Base-by-base conservation (phyloP, 208 protist genomes). In the Herpetomonas samuelpessoai region DNA sequence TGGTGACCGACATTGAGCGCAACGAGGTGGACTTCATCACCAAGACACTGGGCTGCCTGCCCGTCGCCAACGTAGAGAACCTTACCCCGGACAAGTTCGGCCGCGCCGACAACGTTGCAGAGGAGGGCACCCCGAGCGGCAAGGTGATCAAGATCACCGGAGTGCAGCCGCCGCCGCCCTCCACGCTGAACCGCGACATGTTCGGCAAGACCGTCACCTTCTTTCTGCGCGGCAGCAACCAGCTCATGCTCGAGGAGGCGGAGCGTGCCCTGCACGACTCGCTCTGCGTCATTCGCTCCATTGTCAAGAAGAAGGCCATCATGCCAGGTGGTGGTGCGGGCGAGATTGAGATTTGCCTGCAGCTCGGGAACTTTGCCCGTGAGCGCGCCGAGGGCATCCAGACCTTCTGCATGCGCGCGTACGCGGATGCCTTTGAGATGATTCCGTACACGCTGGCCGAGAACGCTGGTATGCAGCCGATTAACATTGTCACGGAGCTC, bases 211-310 rank as follows among this genome's bases (percentile, higher is more conserved):
- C 99, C 14, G 99, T 99, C 84, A 99, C 98, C 54, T 97, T 99
- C 67, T 50, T 99, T 3, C 90, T 99, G 12, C 92, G 99, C 63
- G 99, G 99, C 61, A 97, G 98, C 25, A 97, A 85, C 73, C 99
- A 99, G 83, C 98, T 99, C 78, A 93, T 99, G n/a, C 91, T 99
- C 21, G 99, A 99, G 65, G 99, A 99, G 86, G 96, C 99, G 71
- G 97, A 99, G 84, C 86, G 98, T 63, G 99, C 99, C 83, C 77
- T 99, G 18, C 90, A 98, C 45, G 99, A 99, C 73, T 99, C 98
- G 31, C 98, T 99, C 91, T 92, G 92, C 77, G 98, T 99, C 16
- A 97, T 97, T 19, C 89, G 97, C 46, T 99, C 99, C 83, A 91
- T 99, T 30, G 79, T 99, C 53, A 68, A 98, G 22, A 95, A 99